Conservation (phyloP, 306 rosid species). For the Begonia masoniana region DNA sequence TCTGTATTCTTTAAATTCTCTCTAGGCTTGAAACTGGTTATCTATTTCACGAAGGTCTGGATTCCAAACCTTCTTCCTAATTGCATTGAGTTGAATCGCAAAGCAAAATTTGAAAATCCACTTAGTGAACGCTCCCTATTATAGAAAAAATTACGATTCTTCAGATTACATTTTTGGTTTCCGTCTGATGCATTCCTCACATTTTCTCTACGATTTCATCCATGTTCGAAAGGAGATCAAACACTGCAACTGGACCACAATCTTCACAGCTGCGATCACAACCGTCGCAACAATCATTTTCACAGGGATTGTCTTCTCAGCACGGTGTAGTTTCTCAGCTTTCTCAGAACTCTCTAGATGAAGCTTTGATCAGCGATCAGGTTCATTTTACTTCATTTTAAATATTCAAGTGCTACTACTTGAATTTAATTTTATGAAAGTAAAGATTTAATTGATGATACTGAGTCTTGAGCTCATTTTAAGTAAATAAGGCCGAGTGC, state of each 20-base stretch:
- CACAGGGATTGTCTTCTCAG: slow-evolving; percentile 83
- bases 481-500: too few relatives aligned
- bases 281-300: slow-evolving; percentile 73
- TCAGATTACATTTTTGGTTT: background rate
- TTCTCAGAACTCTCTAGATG: slow-evolving; percentile 74
- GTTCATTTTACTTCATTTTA: slow-evolving; percentile 23
- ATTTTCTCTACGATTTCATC: slow-evolving; percentile 1
- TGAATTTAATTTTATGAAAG: slow-evolving; percentile 1
- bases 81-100: too few relatives aligned
- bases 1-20: too few relatives aligned
- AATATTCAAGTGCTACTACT: background rate
- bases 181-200: background rate
- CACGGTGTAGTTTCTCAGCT: slow-evolving; percentile 63
- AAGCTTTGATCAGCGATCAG: slow-evolving; percentile 60
- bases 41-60: too few relatives aligned
- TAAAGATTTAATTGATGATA: too few relatives aligned
- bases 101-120: too few relatives aligned
- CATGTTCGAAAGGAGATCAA: slow-evolving; percentile 37
- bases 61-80: too few relatives aligned
- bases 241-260: slow-evolving; percentile 46
- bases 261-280: slow-evolving; percentile 75
- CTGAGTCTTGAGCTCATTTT: background rate
- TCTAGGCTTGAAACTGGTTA: too few relatives aligned
- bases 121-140: too few relatives aligned
- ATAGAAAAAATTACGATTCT: too few relatives aligned